Conservation (phyloP, 441 rosid genomes). For the Eutrema salsugineum region DNA sequence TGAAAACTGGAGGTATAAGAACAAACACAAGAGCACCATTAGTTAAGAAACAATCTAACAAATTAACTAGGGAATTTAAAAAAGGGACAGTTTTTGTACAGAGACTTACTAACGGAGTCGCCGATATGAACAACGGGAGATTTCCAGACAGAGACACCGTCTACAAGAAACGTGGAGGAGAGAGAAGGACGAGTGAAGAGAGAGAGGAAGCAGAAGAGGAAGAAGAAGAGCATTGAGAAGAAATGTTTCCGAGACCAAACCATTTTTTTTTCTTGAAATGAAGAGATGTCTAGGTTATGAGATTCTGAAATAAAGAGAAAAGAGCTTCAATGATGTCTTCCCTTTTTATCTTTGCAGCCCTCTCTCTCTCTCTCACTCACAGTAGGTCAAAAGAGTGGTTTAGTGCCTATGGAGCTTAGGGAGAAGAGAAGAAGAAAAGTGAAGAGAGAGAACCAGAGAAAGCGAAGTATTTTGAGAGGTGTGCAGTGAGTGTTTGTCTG, state of each 20-base stretch:
- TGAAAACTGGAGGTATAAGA: slow-evolving; percentile 51
- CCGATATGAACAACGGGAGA: slow-evolving; percentile 65
- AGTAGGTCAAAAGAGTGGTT: slow-evolving; percentile 30
- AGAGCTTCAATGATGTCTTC: slow-evolving; percentile 32
- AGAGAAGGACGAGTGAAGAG: slow-evolving; percentile 37
- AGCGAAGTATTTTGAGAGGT: slow-evolving; percentile 23
- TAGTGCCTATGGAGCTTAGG: slow-evolving; percentile 28
- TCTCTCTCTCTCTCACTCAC: background rate
- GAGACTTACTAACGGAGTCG: slow-evolving; percentile 63
- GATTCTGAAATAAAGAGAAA: slow-evolving; percentile 8
- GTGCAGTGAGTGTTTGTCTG: slow-evolving; percentile 29
- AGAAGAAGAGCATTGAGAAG: slow-evolving; percentile 20
- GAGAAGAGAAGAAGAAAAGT: slow-evolving; percentile 20
- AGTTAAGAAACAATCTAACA: background rate
- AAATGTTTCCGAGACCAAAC: slow-evolving; percentile 21
- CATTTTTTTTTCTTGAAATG: slow-evolving; percentile 23
- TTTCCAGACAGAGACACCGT: slow-evolving; percentile 70
- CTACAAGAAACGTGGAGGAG: slow-evolving; percentile 55
- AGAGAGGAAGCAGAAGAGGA: slow-evolving; percentile 32
- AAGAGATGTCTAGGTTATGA: slow-evolving; percentile 5
- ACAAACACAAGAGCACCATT: background rate
- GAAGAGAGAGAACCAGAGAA: background rate
- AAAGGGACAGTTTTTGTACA: background rate
- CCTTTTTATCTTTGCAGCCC: slow-evolving; percentile 32
- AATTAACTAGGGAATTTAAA: background rate